A percentile compares a stretch with the other conserved stretches of the same genome.
Evolutionary conservation across 2,329 filamentous ascomycete species (phyloP).

Genomic region (Penicillium sp.): DNA sequence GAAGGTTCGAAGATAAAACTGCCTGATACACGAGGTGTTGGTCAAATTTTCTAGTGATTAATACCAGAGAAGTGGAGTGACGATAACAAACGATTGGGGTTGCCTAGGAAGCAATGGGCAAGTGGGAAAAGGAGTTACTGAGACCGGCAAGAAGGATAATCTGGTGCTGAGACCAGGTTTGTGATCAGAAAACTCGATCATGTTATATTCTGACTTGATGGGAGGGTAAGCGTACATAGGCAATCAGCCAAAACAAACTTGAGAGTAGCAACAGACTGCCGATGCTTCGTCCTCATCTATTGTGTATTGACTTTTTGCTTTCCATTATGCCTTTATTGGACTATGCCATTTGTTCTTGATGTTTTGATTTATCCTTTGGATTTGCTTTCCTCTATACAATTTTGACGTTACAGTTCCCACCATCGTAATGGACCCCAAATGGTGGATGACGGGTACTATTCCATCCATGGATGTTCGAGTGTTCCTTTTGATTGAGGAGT

Average conservation of each 20-base stretch:
- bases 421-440: background rate
- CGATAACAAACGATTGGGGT: no score
- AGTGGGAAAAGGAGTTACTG: no score
- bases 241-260: background rate
- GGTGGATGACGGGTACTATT: background rate
- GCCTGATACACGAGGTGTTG: background rate
- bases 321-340: background rate
- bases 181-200: background rate
- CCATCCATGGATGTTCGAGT: background rate
- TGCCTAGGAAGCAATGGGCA: background rate
- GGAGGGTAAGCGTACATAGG: background rate
- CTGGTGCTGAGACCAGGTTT: background rate
- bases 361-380: background rate
- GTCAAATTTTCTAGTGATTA: background rate
- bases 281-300: background rate
- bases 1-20: no score
- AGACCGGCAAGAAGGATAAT: background rate
- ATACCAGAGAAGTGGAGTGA: background rate
- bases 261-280: background rate
- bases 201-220: background rate
- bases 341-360: background rate
- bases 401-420: background rate
- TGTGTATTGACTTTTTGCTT: background rate
- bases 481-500: background rate
- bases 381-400: background rate